These are phyloP conservation scores for Botrytis byssoidea DNA, from an alignment of 2,329 filamentous ascomycete species.

Conservation along the genomic window DNA sequence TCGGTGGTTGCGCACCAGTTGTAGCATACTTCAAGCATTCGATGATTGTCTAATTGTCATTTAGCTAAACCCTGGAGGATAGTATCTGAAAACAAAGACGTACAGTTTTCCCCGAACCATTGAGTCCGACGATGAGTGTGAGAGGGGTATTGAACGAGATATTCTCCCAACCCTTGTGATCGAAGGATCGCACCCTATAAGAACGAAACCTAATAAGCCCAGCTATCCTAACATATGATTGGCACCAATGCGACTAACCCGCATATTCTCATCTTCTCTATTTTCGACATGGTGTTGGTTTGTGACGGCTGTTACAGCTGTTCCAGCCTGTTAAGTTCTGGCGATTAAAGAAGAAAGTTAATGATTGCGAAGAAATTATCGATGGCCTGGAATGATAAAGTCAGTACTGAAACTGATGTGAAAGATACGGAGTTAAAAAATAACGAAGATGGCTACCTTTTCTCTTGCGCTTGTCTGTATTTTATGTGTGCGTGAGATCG, in stretches of 20 bases:
- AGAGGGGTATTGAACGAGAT: constrained; percentile 89
- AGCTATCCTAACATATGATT: neutral
- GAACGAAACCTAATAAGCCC: neutral
- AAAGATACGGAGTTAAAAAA: too few relatives aligned
- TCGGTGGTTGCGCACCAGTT: constrained; percentile 88
- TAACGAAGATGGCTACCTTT: neutral
- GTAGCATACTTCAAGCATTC: constrained; percentile 98
- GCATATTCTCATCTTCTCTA: constrained; percentile 84
- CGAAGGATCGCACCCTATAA: constrained; percentile 78
- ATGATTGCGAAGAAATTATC: neutral
- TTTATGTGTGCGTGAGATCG: neutral
- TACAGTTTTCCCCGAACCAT: constrained; percentile 93
- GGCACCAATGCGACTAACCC: constrained; percentile 49
- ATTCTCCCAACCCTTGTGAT: constrained; percentile 68
- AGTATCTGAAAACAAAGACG: constrained; percentile 17
- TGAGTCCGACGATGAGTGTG: constrained; percentile 94
- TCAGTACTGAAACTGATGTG: neutral
- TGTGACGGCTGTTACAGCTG: neutral
- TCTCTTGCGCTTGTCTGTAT: neutral
- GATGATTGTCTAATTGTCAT: constrained; percentile 72
- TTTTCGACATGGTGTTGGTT: constrained; percentile 61
- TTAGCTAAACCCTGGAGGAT: constrained; percentile 17
- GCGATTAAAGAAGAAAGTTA: neutral
- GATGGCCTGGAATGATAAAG: neutral
- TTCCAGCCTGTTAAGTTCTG: neutral